Percentiles rank a stretch among this genome's conserved stretches.
These are phyloP conservation scores for Ophiocordyceps camponoti-saundersi DNA, from an alignment of 2,329 filamentous ascomycete species.

Conservation along the genomic window DNA sequence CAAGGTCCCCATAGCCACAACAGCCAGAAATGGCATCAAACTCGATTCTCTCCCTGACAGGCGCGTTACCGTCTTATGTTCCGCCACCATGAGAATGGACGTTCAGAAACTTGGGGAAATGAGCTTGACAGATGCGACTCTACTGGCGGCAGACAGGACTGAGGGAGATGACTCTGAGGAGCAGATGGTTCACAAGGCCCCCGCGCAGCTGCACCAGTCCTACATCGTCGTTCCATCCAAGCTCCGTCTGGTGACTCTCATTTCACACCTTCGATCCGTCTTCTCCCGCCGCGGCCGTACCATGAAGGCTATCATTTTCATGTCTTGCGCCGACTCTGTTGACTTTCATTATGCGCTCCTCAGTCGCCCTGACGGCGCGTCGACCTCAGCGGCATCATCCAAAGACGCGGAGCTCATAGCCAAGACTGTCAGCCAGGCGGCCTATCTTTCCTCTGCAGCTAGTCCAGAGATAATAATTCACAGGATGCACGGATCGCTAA, in stretches of 20 bases:
- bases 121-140: slow-evolving; percentile 80
- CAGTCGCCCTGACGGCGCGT: slow-evolving; percentile 20
- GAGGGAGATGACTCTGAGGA: slow-evolving; percentile 27
- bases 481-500: slow-evolving; percentile 80
- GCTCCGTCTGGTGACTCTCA: slow-evolving; percentile 72
- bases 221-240: slow-evolving; percentile 82
- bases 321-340: slow-evolving; percentile 91
- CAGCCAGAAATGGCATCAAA: slow-evolving; percentile 37
- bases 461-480: slow-evolving; percentile 63
- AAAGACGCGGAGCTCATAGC: slow-evolving; percentile 21
- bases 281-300: slow-evolving; percentile 80
- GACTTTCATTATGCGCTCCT: slow-evolving; percentile 91
- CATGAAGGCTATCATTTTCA: slow-evolving; percentile 94
- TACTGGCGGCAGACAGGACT: slow-evolving; percentile 54
- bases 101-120: slow-evolving; percentile 89
- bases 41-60: slow-evolving; percentile 54
- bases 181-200: slow-evolving; percentile 53
- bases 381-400: slow-evolving; percentile 9
- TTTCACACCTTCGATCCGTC: slow-evolving; percentile 67
- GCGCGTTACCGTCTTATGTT: slow-evolving; percentile 79
- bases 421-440: slow-evolving; percentile 50
- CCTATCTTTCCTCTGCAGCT: slow-evolving; percentile 56
- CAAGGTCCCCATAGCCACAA: slow-evolving; percentile 39
- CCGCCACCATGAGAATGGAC: slow-evolving; percentile 95
- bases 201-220: slow-evolving; percentile 83